Evolutionary conservation across 2,329 filamentous ascomycete species (phyloP).

Genomic region (Calonectria henricotiae): DNA sequence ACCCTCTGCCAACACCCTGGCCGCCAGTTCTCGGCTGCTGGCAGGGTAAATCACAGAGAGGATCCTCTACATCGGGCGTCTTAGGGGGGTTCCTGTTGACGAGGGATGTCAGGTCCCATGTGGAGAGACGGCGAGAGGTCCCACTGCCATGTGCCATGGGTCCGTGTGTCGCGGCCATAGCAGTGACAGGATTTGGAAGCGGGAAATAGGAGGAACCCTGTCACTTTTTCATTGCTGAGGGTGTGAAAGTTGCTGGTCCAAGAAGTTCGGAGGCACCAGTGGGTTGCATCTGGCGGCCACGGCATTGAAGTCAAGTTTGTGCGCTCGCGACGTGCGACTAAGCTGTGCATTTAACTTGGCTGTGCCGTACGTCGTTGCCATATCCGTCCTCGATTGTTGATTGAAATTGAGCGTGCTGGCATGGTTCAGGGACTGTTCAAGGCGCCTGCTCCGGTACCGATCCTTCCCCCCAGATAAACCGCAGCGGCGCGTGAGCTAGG

Average conservation of each 20-base stretch:
- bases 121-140: conserved; percentile 46
- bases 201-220: conserved; percentile 43
- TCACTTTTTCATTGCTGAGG: conserved; percentile 26
- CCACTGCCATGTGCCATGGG: conserved; percentile 52
- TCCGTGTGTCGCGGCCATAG: conserved; percentile 44
- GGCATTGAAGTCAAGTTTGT: conserved; percentile 7
- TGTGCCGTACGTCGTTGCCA: conserved; percentile 22
- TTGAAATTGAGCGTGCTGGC: conserved; percentile 23
- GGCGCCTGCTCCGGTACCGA: conserved; percentile 30
- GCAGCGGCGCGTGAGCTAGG: conserved; percentile 32
- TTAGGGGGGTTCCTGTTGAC: conserved; percentile 38
- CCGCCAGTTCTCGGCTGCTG: conserved; percentile 29
- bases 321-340: neutral
- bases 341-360: conserved; percentile 12
- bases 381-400: conserved; percentile 23
- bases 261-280: conserved; percentile 8
- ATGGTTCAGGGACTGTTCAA: conserved; percentile 32
- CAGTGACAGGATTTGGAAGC: conserved; percentile 38
- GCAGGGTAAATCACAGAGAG: conserved; percentile 26
- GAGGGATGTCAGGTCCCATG: conserved; percentile 47
- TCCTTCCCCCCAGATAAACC: conserved; percentile 34
- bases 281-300: conserved; percentile 18
- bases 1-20: conserved; percentile 40
- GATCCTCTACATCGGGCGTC: conserved; percentile 37
- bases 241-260: conserved; percentile 22